Percentiles rank a stretch among this genome's conserved stretches.
Evolutionary conservation across 257 asterid species (phyloP).

Genomic region (Jacaranda copaia): DNA sequence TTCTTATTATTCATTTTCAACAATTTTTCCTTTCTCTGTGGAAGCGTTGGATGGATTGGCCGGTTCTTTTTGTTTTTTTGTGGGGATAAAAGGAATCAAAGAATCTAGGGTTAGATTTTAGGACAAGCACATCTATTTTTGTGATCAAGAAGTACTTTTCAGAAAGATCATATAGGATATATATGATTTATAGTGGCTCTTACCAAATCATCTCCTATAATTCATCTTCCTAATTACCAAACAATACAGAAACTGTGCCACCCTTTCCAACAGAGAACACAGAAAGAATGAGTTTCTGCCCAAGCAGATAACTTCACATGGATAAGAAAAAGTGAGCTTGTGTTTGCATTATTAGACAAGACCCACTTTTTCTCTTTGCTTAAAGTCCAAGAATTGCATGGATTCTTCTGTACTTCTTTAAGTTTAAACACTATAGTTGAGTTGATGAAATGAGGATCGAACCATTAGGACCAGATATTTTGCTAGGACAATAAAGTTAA

Average conservation of each 20-base stretch:
- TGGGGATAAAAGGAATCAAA: constrained; percentile 65
- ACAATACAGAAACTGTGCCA: neutral
- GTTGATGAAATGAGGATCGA: constrained; percentile 28
- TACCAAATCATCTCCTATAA: neutral
- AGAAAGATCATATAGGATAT: constrained; percentile 33
- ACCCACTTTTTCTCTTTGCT: neutral
- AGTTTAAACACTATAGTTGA: neutral
- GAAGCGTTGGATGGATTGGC: constrained; percentile 52
- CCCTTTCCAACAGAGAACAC: too few species aligned
- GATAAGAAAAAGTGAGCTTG: neutral
- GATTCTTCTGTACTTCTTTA: neutral
- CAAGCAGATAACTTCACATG: too few species aligned
- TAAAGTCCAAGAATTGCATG: constrained; percentile 13
- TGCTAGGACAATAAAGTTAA: neutral
- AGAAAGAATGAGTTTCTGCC: too few species aligned
- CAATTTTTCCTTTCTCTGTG: constrained; percentile 29
- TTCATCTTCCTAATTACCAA: neutral
- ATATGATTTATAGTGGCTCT: neutral
- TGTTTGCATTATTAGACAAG: neutral
- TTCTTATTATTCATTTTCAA: constrained; percentile 29
- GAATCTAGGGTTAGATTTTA: constrained; percentile 69
- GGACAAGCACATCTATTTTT: constrained; percentile 50
- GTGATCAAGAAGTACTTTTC: constrained; percentile 48
- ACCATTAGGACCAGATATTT: constrained; percentile 26
- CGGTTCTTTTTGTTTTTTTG: constrained; percentile 60